Evolutionary conservation across 2,329 filamentous ascomycete species (phyloP).

Genomic region (Colletotrichum noveboracense): DNA sequence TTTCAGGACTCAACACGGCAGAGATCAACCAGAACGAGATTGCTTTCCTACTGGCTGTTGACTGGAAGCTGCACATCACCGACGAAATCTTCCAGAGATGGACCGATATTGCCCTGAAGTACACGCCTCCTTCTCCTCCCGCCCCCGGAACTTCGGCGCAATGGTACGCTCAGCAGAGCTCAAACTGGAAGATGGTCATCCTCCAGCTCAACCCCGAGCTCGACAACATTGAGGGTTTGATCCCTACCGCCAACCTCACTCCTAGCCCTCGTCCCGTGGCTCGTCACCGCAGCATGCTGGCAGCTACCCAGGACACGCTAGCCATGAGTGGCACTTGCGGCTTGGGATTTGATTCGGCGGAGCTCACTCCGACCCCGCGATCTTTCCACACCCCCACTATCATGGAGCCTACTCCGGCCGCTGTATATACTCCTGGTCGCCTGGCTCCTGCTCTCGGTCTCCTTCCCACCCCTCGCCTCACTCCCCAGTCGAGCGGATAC

Average conservation of each 20-base stretch:
- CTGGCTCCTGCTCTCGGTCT: conserved; percentile 59
- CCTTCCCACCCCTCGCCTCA: conserved; percentile 64
- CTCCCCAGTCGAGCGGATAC: conserved; percentile 59
- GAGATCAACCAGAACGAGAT: conserved; percentile 99
- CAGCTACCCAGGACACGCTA: conserved; percentile 43
- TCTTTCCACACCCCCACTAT: conserved; percentile 44
- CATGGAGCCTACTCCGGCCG: conserved; percentile 55
- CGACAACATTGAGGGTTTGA: conserved; percentile 62
- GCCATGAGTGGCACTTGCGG: conserved; percentile 13
- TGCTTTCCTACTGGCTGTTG: conserved; percentile 85
- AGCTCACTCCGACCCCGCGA: conserved; percentile 47
- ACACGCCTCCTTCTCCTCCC: conserved; percentile 70
- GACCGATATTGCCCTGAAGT: conserved; percentile 90
- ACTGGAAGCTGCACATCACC: conserved; percentile 94
- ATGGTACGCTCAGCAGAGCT: conserved; percentile 49
- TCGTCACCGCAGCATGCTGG: conserved; percentile 46
- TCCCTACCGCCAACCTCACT: conserved; percentile 36
- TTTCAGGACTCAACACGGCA: conserved; percentile 88
- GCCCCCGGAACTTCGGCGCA: conserved; percentile 54
- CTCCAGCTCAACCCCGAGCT: conserved; percentile 61
- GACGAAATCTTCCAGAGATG: conserved; percentile 89
- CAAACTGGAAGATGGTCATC: conserved; percentile 65
- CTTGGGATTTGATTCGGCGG: conserved; percentile 41
- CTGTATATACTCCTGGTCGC: conserved; percentile 49
- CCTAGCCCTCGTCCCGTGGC: conserved; percentile 42